These are phyloP conservation scores for Solanum corneliomulleri DNA, from an alignment of 257 asterid genomes.

Conservation along the genomic window DNA sequence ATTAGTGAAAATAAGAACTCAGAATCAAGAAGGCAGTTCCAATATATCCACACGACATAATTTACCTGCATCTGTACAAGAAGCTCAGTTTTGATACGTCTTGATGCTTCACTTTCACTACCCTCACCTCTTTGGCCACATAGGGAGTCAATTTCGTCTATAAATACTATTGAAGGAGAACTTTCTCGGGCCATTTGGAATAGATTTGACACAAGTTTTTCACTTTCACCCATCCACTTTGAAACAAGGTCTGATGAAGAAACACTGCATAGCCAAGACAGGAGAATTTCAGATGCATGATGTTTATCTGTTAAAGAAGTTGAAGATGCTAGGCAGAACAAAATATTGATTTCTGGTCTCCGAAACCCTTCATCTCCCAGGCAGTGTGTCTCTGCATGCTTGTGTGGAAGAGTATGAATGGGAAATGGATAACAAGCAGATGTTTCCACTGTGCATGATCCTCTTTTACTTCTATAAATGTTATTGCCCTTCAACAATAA, in stretches of 20 bases:
- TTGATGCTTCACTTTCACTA: conserved; percentile 80
- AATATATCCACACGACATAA: not conserved
- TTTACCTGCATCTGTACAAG: conserved; percentile 87
- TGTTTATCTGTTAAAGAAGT: not conserved
- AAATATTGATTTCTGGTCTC: not conserved
- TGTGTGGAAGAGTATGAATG: not conserved
- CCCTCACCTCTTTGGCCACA: conserved; percentile 79
- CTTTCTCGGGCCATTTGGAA: conserved; percentile 88
- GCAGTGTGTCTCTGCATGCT: not conserved
- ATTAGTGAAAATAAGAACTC: not conserved
- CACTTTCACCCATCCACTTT: conserved; percentile 92
- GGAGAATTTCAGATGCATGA: not conserved
- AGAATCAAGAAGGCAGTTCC: not conserved
- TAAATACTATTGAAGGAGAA: conserved; percentile 57
- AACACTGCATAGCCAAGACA: conserved; percentile 23
- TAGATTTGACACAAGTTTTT: conserved; percentile 69
- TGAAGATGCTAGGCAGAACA: not conserved
- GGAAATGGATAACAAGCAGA: not conserved
- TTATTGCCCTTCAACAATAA: not conserved
- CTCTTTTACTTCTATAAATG: not conserved
- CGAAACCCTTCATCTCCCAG: not conserved
- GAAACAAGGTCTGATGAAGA: conserved; percentile 82
- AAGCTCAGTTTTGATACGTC: conserved; percentile 71
- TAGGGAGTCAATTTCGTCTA: conserved; percentile 74
- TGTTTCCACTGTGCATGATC: not conserved